Conservation (phyloP, 2,329 filamentous ascomycete genomes). For the Epichloe baconii region DNA sequence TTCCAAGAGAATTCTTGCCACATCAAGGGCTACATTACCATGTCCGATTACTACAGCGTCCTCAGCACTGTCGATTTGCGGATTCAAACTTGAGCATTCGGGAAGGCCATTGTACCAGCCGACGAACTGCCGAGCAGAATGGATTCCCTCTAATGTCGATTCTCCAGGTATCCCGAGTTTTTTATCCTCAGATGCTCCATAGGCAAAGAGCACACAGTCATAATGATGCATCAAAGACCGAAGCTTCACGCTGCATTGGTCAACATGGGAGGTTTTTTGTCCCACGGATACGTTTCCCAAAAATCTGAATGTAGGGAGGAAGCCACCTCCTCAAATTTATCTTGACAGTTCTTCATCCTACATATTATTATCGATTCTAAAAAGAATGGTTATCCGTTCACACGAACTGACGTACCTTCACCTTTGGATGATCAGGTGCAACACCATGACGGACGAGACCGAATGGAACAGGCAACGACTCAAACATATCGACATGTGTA, state of each 20-base stretch:
- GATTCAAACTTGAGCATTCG: conserved; percentile 59
- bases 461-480: conserved; percentile 82
- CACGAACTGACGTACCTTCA: conserved; percentile 55
- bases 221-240: conserved; percentile 64
- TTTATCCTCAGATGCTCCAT: conserved; percentile 78
- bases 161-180: conserved; percentile 70
- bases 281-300: conserved; percentile 82
- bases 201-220: conserved; percentile 83
- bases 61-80: conserved; percentile 61
- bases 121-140: conserved; percentile 85
- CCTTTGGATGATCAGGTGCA: conserved; percentile 95
- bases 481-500: conserved; percentile 86
- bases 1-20: conserved; percentile 75
- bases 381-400: neutral
- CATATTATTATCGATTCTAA: conserved; percentile 1
- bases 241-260: conserved; percentile 47
- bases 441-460: conserved; percentile 89
- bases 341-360: conserved; percentile 67
- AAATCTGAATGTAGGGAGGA: conserved; percentile 75
- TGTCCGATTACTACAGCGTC: conserved; percentile 85
- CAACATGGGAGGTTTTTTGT: conserved; percentile 22
- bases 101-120: conserved; percentile 98
- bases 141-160: conserved; percentile 54
- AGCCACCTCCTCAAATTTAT: conserved; percentile 84
- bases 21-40: conserved; percentile 90